Base-by-base conservation (phyloP, 2,329 filamentous ascomycete species). In the Neophaeococcomyces aloes region DNA sequence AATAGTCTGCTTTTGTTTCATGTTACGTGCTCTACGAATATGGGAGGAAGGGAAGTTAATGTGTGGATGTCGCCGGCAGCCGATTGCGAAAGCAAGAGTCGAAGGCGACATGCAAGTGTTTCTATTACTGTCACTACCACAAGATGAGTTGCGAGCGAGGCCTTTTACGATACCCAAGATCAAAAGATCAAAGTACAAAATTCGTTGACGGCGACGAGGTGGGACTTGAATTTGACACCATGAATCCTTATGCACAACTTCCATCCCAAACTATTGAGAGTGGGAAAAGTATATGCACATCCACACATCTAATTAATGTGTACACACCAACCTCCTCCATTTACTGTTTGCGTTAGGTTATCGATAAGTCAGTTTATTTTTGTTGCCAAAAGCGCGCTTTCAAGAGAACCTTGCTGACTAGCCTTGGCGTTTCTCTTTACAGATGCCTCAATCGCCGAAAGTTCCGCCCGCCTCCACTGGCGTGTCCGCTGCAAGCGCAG, bases 301-400 rank as follows among this genome's bases (percentile, higher is more conserved):
- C 51, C 44, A 45, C 48, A 38, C 29, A 17, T 33, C 49, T 55
- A 55, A 55, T 55, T 55, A 55, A 53, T 53, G 48, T 55, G 53
- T 55, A 55, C 51, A 27, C 23, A 55, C 53, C 53, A 53, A 50
- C 53, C 51, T 53, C 53, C 47, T 55, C 51, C 48, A 46, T 54
- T 55, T 35, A 45, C 49, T 48, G 45, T 47, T 53, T 44, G 51
- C 47, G 49, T 53, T 55, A 55, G 53, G 49, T 43, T 48, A 68
- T 58, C 69, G 70, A 58, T 74, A 68, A 57, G 56, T 38, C 25
- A 40, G 19, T 15, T 27, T 42, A 29, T 42, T 42, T 42, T 21
- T 42, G 18, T 42, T 41, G 30, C 39, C 34, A 42, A 35, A 31
- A 34, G 39, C 39, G 39, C 39, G 31, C 19, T 42, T 42, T 42